phyloP scores from a whole-genome alignment of 148 eudicot species.

The Dianthus caryophyllus region DNA sequence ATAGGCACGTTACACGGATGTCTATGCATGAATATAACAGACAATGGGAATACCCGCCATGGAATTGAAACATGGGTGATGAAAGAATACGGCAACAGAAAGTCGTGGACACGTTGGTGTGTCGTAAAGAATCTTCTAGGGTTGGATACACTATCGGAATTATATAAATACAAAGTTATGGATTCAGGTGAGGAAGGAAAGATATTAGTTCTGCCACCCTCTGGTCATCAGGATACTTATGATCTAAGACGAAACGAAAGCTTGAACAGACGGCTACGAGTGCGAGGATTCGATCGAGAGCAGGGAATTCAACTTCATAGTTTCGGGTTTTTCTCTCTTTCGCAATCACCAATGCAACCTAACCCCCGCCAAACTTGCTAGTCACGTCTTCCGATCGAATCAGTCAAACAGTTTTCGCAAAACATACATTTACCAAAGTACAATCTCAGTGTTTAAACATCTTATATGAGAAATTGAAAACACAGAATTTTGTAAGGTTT shows the following conservation, averaged over 20 bases:
- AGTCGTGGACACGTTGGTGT: constrained; percentile 4
- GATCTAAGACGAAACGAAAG: not conserved
- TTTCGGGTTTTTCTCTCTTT: not conserved
- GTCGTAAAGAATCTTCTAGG: not conserved
- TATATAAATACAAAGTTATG: not conserved
- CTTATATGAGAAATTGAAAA: too few relatives aligned
- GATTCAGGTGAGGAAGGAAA: not conserved
- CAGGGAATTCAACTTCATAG: not conserved
- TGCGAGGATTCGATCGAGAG: not conserved
- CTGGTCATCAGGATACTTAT: not conserved
- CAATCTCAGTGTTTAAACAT: too few relatives aligned
- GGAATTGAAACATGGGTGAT: constrained; percentile 16
- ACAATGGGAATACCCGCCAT: not conserved
- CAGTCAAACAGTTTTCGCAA: too few relatives aligned
- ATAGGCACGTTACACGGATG: constrained; percentile 2
- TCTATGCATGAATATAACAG: not conserved
- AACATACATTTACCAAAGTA: too few relatives aligned
- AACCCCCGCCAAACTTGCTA: too few relatives aligned
- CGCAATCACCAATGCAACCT: not conserved
- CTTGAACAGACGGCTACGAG: not conserved
- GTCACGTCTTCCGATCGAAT: too few relatives aligned
- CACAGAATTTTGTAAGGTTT: too few relatives aligned
- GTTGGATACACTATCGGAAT: not conserved
- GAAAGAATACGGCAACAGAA: constrained; percentile 1
- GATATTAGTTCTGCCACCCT: not conserved